Evolutionary conservation across 2,329 filamentous ascomycete genomes (phyloP).

Genomic region (Aquanectria penicillioides): DNA sequence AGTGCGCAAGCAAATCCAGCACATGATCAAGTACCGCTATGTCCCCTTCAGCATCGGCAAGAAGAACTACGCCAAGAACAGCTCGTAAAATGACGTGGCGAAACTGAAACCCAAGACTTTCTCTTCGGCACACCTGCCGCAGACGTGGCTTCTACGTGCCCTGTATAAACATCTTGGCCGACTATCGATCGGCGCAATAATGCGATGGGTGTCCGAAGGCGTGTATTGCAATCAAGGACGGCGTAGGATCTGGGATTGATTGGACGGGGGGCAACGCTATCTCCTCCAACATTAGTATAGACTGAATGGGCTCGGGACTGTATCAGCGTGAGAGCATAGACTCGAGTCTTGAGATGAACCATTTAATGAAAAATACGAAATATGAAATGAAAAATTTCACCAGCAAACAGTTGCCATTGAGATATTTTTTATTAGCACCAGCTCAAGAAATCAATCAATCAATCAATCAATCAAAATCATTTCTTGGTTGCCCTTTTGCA

Average conservation of each 20-base stretch:
- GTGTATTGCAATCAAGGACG: conserved; percentile 37
- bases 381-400: conserved; percentile 7
- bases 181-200: conserved; percentile 40
- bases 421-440: too few species aligned
- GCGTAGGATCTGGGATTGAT: conserved; percentile 27
- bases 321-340: conserved; percentile 25
- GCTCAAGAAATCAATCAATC: too few species aligned
- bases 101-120: conserved; percentile 13
- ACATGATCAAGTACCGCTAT: conserved; percentile 99
- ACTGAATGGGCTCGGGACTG: conserved; percentile 34
- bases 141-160: conserved; percentile 31
- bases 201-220: conserved; percentile 34
- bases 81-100: conserved; percentile 47
- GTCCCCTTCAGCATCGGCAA: conserved; percentile 95
- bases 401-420: not conserved
- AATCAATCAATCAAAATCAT: not conserved
- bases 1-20: conserved; percentile 99
- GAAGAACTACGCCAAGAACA: conserved; percentile 78
- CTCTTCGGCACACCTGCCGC: conserved; percentile 33
- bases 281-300: conserved; percentile 27
- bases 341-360: conserved; percentile 34
- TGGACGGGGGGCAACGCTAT: conserved; percentile 25
- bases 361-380: conserved; percentile 42
- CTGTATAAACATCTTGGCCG: conserved; percentile 39
- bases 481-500: too few species aligned